Conservation (phyloP, 441 rosid species). For the Bruguiera hainesii region DNA sequence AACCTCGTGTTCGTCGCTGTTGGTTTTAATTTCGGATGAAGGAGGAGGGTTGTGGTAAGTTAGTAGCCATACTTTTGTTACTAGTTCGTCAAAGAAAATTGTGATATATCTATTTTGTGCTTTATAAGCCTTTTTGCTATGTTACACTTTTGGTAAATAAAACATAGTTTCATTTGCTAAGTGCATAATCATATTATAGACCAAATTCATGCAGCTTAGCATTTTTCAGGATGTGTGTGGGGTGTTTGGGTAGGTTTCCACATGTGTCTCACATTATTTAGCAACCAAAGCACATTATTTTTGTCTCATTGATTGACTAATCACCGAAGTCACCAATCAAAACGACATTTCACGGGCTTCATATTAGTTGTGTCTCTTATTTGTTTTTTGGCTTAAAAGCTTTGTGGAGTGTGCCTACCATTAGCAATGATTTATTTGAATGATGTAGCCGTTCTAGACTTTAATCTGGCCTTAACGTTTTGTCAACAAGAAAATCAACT, state of each 20-base stretch:
- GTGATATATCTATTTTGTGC: too few relatives aligned
- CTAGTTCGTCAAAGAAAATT: too few relatives aligned
- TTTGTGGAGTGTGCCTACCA: conserved; percentile 20
- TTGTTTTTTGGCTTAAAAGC: neutral
- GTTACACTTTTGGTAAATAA: too few relatives aligned
- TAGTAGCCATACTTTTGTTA: too few relatives aligned
- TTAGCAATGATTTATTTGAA: conserved; percentile 15
- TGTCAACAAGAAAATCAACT: conserved; percentile 21
- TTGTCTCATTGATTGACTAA: conserved; percentile 44
- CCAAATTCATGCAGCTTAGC: neutral
- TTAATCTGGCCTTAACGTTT: conserved; percentile 22
- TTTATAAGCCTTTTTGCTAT: too few relatives aligned
- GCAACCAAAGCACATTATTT: conserved; percentile 34
- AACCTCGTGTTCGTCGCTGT: too few relatives aligned
- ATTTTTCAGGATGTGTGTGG: conserved; percentile 28
- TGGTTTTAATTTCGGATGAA: too few relatives aligned
- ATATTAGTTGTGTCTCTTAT: neutral
- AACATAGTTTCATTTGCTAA: too few relatives aligned
- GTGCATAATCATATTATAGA: too few relatives aligned
- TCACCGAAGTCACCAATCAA: conserved; percentile 13
- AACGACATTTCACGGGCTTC: conserved; percentile 26
- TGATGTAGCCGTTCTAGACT: conserved; percentile 24
- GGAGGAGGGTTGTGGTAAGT: too few relatives aligned
- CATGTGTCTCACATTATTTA: conserved; percentile 32
- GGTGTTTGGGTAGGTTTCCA: conserved; percentile 31